Percentiles rank a stretch among this genome's conserved stretches.
Conservation (phyloP, 2,329 filamentous ascomycete species). For the Trichoderma atroviride region DNA sequence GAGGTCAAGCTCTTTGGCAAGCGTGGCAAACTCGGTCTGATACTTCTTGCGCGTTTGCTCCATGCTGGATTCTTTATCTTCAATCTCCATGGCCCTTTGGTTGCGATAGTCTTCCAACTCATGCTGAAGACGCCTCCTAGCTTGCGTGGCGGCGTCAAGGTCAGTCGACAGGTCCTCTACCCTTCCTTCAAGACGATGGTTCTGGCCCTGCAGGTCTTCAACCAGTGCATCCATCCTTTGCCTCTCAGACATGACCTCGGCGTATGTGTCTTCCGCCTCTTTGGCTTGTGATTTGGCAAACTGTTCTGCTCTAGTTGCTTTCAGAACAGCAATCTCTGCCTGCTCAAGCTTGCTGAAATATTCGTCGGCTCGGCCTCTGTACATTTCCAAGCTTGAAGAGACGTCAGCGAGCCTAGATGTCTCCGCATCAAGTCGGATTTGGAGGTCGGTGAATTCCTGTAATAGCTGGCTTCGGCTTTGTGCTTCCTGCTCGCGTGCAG, state of each 20-base stretch:
- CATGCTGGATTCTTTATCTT: conserved; percentile 94
- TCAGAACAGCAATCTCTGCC: conserved; percentile 92
- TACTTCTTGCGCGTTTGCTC: conserved; percentile 98
- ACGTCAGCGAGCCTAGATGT: conserved; percentile 83
- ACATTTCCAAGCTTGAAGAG: conserved; percentile 79
- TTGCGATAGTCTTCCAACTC: conserved; percentile 97
- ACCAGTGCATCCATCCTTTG: conserved; percentile 86
- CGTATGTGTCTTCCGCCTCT: conserved; percentile 89
- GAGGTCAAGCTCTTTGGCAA: conserved; percentile 90
- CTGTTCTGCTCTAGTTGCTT: conserved; percentile 87
- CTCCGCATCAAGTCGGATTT: conserved; percentile 90
- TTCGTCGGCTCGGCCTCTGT: conserved; percentile 90
- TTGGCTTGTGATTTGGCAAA: conserved; percentile 88
- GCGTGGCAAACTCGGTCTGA: conserved; percentile 83
- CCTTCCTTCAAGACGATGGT: conserved; percentile 86
- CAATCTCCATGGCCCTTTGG: conserved; percentile 92
- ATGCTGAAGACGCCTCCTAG: conserved; percentile 92
- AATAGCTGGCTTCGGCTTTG: conserved; percentile 86
- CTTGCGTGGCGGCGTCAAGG: conserved; percentile 79
- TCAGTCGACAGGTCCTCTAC: conserved; percentile 91
- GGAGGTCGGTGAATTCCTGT: conserved; percentile 89
- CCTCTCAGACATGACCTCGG: conserved; percentile 86
- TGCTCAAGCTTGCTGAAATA: conserved; percentile 98
- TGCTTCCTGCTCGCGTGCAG: conserved; percentile 81
- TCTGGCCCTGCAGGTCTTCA: conserved; percentile 87